Evolutionary conservation across 78 protist genomes (phyloP), one percentile per base, ranked within the genome.

Genomic region (slime mould (Dictyostelium discoideum)): DNA sequence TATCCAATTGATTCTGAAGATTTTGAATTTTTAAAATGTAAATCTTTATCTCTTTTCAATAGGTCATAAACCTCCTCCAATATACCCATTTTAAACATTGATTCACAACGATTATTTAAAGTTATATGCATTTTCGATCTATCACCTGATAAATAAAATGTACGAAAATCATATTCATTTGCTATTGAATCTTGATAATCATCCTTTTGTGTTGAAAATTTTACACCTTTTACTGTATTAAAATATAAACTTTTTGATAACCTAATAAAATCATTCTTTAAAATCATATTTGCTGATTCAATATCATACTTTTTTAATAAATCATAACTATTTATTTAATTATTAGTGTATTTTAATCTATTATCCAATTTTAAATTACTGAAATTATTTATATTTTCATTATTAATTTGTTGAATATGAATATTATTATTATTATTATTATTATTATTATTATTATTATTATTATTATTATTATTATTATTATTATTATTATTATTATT

Each of bases 141-240:
- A 42, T 74, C 65, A 16, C 57, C 16, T 50, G 95, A 65, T 26
- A 90, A 13, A 73, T 83, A 82, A 54, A 90, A 90, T 13, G 78
- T n/a, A 81, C 95, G 84, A 82, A 82, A 90, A 39, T 90, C 95
- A 42, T 90, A 90, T 29, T 22, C 14, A 18, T 88, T 57, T 22
- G 42, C 14, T 20, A 84, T 84, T 22, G 78, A 39, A 48, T 24
- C 42, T 85, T 40, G n/a, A 22, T 37, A 14, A 67, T 90, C 76
- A 65, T 88, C n/a, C 18, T 39, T 42, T 14, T 42, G 84, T 10
- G 54, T 20, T 39, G 89, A 82, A 54, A 37, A 90, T 50, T 82
- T 90, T 10, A 39, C 9, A 7, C 88, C 95, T 22, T 85, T 90
- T 16, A 46, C 60, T 11, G 73, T 42, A 82, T 77, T 46, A 4